A percentile compares a stretch with the other conserved stretches of the same genome.
Evolutionary conservation across 805 yeast species (phyloP).

Genomic region (Candida succiphila): DNA sequence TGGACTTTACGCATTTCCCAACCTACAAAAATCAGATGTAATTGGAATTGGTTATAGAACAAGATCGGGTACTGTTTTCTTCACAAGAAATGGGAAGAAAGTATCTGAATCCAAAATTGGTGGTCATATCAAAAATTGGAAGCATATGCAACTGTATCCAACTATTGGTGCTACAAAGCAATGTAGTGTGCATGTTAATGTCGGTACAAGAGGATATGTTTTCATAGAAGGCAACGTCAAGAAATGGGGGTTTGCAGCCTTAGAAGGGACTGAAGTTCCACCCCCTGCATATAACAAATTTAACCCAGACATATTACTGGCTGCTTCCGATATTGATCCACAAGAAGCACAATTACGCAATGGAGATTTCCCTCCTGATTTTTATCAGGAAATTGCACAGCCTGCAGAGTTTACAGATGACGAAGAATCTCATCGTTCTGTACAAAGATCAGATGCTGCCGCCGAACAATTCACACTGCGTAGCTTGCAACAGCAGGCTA

Average conservation of each 20-base stretch:
- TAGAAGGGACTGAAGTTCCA: constrained; percentile 80
- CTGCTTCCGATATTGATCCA: constrained; percentile 43
- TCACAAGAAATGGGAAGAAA: constrained; percentile 91
- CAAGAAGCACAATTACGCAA: constrained; percentile 28
- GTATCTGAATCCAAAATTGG: constrained; percentile 73
- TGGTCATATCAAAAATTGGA: constrained; percentile 68
- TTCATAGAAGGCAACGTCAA: constrained; percentile 88
- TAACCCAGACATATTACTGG: constrained; percentile 68
- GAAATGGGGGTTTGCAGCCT: constrained; percentile 93
- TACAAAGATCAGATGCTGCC: not conserved
- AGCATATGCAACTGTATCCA: constrained; percentile 69
- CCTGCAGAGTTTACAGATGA: not conserved
- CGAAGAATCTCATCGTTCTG: not conserved
- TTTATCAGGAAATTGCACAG: constrained; percentile 13
- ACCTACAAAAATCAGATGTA: constrained; percentile 73
- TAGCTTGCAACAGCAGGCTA: not conserved
- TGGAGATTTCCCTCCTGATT: constrained; percentile 47
- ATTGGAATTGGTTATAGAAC: constrained; percentile 86
- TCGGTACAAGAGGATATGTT: constrained; percentile 86
- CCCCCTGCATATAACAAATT: constrained; percentile 89
- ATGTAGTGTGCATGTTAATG: constrained; percentile 80
- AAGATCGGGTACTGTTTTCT: constrained; percentile 77
- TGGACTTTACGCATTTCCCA: constrained; percentile 47
- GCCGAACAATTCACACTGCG: constrained; percentile 1
- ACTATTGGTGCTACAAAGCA: constrained; percentile 78